Conservation (phyloP, 768 basidiomycete species). For the Lactarius pseudohatsudake region DNA sequence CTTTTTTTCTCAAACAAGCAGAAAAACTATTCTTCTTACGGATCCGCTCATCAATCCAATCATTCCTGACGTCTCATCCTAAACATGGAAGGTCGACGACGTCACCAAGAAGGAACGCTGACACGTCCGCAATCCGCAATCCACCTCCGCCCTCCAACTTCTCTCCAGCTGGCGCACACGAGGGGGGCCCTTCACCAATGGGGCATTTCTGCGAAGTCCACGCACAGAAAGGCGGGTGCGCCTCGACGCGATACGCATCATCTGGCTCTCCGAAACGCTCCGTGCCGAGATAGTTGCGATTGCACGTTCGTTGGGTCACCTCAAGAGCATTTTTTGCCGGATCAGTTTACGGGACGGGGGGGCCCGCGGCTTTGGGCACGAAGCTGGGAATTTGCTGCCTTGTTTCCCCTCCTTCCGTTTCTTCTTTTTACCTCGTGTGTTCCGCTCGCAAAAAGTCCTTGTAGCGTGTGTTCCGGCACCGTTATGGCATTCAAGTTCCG, state of each 20-base stretch:
- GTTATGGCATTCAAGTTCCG: slow-evolving; percentile 55
- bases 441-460: slow-evolving; percentile 45
- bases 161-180: slow-evolving; percentile 33
- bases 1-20: neutral
- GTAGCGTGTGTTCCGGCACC: slow-evolving; percentile 65
- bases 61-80: neutral
- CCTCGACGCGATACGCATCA: slow-evolving; percentile 29
- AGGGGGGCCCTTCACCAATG: slow-evolving; percentile 33
- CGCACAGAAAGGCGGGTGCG: slow-evolving; percentile 47
- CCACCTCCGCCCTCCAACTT: neutral
- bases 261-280: slow-evolving; percentile 37
- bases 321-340: too few species aligned
- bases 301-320: slow-evolving; percentile 37
- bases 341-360: neutral
- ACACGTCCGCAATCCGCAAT: neutral
- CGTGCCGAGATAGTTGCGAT: slow-evolving; percentile 46
- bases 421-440: slow-evolving; percentile 14
- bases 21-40: neutral
- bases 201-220: slow-evolving; percentile 38
- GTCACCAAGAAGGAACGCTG: neutral
- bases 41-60: neutral
- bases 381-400: neutral
- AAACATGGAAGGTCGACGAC: neutral
- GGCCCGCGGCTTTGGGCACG: neutral
- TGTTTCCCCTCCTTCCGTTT: too few species aligned